Evolutionary conservation across 2,329 filamentous ascomycete genomes (phyloP), one percentile per base, ranked within the genome.

Genomic region (Colletotrichum endophyticum): DNA sequence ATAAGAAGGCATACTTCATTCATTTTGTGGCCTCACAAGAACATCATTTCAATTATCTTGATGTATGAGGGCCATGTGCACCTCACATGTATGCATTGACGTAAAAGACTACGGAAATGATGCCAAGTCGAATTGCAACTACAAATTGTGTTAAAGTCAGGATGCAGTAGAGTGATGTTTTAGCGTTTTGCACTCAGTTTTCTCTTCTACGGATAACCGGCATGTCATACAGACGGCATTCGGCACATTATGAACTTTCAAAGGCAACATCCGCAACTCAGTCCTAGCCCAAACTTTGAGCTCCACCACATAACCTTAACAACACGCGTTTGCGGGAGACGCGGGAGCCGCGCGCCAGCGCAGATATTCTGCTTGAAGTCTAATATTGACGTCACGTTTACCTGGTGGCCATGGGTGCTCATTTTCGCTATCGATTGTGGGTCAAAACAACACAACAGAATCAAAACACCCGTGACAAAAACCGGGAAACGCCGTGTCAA

Each of bases 191-290:
- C 11, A 22, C n/a, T 8, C 19, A 6, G 6, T 53, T n/a, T 6
- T 53, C n/a, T 11, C 6, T 13, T 13, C 11, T 5, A 22, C 44
- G n/a, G 44, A 22, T 53, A 22, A 53, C 12, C n/a, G n/a, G 11
- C 44, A 22, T 22, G 44, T 19, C 44, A 19, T 49, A 49, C 44
- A 49, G 11, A 49, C 44, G 44, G 44, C 44, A 12, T 22, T 53
- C n/a, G 44, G 44, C 44, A 22, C 44, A 53, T 53, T 8, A 8
- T 53, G 44, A 53, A 53, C n/a, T 53, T 53, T 53, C 11, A 22
- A 53, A 53, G 44, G 44, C 44, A 53, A 22, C 44, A 53, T 13
- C 44, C 44, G 44, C 44, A 53, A 53, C 44, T 53, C 44, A 53
- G 12, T 53, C n/a, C 44, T 22, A 53, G 44, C n/a, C n/a, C 4